Conservation (phyloP, 2,329 filamentous ascomycete species). For the Teratosphaeria gauchensis region DNA sequence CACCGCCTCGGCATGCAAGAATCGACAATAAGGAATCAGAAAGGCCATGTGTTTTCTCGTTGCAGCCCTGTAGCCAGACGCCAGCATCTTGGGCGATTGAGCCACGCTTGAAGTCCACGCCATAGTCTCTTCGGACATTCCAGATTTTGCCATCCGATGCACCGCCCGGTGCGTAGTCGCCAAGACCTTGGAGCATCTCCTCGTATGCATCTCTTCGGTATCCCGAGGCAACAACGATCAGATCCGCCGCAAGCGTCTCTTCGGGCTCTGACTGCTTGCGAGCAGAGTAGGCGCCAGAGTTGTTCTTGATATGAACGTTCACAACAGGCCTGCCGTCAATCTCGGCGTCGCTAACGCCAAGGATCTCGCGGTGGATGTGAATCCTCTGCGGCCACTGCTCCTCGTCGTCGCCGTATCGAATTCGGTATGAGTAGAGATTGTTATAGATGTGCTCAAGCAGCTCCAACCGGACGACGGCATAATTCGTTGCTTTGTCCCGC, state of each 20-base stretch:
- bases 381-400: slow-evolving; percentile 74
- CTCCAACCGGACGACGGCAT: slow-evolving; percentile 84
- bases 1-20: slow-evolving; percentile 26
- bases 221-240: slow-evolving; percentile 78
- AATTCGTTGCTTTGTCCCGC: slow-evolving; percentile 79
- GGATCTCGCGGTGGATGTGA: slow-evolving; percentile 57
- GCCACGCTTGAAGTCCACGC: slow-evolving; percentile 58
- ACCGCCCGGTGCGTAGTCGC: slow-evolving; percentile 53
- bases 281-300: slow-evolving; percentile 34
- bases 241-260: slow-evolving; percentile 62
- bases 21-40: slow-evolving; percentile 30
- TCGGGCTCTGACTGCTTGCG: slow-evolving; percentile 29
- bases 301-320: slow-evolving; percentile 50
- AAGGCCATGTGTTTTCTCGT: slow-evolving; percentile 85
- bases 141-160: slow-evolving; percentile 42
- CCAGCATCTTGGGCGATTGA: slow-evolving; percentile 64
- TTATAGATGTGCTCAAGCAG: slow-evolving; percentile 85
- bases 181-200: slow-evolving; percentile 59
- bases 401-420: slow-evolving; percentile 59
- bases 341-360: slow-evolving; percentile 36
- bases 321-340: slow-evolving; percentile 38
- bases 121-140: slow-evolving; percentile 68
- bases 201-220: slow-evolving; percentile 73
- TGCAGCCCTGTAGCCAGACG: slow-evolving; percentile 89
- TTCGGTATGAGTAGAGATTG: slow-evolving; percentile 74